Evolutionary conservation across 2,329 filamentous ascomycete species (phyloP), one percentile per base, ranked within the genome.

Genomic region (Rasamsonia emersonii): DNA sequence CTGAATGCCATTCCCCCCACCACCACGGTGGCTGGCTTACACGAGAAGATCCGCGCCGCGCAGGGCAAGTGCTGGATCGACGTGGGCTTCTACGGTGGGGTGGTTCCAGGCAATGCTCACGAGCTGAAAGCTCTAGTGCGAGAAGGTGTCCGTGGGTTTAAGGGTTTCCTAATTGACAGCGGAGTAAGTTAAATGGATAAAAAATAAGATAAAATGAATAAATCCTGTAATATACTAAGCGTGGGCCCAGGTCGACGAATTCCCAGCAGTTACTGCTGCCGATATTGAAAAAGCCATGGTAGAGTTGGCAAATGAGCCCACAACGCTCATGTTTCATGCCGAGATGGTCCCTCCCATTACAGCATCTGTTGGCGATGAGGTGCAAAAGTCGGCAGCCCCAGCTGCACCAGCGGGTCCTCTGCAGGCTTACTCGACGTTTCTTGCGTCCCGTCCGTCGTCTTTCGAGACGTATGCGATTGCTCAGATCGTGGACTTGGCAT

Each of bases 321-420:
- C 91, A 2, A 93, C 86, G 0, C 77, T 96, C 48, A 96, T 98
- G 89, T 98, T 98, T 66, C 91, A 98, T 54, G 91, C 91, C 35
- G 91, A 98, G 61, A 96, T 95, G 86, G 79, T 93, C 9, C 86
- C 89, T n/a, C 84, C 86, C 11, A 82, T 88, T 44, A 64, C 82
- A 30, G 75, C 77, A 44, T 86, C 84, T 0, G 82, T 88, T 2
- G 82, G 83, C 32, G 85, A 91, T 54, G 76, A 77, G 16, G 77
- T 86, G 3, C 80, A 84, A 49, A 61, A 64, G 16, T 83, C 82
- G 0, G 67, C 73, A 5, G 75, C 84, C 11, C 82, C 84, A 0
- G 63, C 82, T 5, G 74, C 73, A 1, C 84, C 84, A 3, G 69
- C 71, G 17, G 86, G 85, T 10, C 76, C 81, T 8, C 65, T 88